Conservation (phyloP, 352 stramenopile species). For the Phytophthora sansomeana region DNA sequence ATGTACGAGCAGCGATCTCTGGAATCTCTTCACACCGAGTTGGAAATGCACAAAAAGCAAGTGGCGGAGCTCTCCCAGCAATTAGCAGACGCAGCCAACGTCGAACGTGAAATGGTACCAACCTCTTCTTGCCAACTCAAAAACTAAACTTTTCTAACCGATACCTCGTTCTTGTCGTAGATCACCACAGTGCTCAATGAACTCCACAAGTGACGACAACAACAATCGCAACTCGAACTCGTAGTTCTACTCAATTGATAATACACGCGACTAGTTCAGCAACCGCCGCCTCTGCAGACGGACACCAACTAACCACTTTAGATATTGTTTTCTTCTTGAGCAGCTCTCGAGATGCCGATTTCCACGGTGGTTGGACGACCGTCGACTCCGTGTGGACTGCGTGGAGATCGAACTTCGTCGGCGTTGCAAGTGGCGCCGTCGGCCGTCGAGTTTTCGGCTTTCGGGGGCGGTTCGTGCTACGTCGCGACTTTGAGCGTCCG, state of each 20-base stretch:
- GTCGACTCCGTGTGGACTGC: conserved; percentile 33
- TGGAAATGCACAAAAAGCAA: conserved; percentile 19
- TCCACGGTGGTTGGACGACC: conserved; percentile 9
- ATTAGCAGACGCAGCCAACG: conserved; percentile 7
- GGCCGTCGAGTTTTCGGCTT: conserved; percentile 68
- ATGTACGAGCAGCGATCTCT: conserved; percentile 24
- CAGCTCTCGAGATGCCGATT: conserved; percentile 15
- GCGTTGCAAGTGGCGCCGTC: conserved; percentile 71
- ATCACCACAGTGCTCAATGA: not conserved
- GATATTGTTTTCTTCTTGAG: conserved; percentile 9
- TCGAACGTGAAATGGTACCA: conserved; percentile 31
- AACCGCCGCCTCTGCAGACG: conserved; percentile 5
- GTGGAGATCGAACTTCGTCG: conserved; percentile 28
- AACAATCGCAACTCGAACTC: not conserved
- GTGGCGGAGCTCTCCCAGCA: conserved; percentile 16
- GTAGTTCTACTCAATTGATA: not conserved
- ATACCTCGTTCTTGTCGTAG: not conserved
- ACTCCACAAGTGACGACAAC: not conserved
- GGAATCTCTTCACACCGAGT: conserved; percentile 18
- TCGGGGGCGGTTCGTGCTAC: conserved; percentile 72
- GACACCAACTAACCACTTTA: not conserved
- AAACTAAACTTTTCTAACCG: too few species aligned
- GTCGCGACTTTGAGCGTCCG: conserved; percentile 65
- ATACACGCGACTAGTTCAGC: not conserved
- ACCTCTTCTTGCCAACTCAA: not conserved